phyloP scores from a whole-genome alignment of 805 yeast genomes.

The Komagataella populi region DNA sequence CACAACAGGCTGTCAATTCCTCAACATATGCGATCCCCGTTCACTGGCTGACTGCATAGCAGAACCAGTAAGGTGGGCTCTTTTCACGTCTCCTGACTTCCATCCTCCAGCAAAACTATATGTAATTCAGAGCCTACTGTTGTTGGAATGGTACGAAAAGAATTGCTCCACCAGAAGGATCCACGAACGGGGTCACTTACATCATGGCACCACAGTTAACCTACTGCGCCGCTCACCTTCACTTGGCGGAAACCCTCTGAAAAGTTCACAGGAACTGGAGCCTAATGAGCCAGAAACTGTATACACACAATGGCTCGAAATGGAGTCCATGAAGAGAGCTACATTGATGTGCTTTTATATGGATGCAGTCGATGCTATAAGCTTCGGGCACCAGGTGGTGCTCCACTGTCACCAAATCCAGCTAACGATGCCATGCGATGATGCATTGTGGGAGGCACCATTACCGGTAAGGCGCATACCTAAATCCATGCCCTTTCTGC shows the following conservation, averaged over 20 bases:
- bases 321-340: slow-evolving; percentile 64
- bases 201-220: slow-evolving; percentile 50
- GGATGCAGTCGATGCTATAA: slow-evolving; percentile 67
- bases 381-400: slow-evolving; percentile 61
- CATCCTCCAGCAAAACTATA: slow-evolving; percentile 67
- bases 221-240: slow-evolving; percentile 5
- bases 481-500: slow-evolving; percentile 32
- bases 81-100: slow-evolving; percentile 61
- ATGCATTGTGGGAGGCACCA: slow-evolving; percentile 35
- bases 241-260: slow-evolving; percentile 6
- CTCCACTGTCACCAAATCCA: slow-evolving; percentile 47
- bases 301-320: slow-evolving; percentile 63
- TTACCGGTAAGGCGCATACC: background rate
- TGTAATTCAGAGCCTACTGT: slow-evolving; percentile 59
- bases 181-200: slow-evolving; percentile 76
- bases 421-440: slow-evolving; percentile 49
- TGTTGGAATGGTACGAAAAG: slow-evolving; percentile 74
- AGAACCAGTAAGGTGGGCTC: slow-evolving; percentile 49
- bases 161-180: slow-evolving; percentile 50
- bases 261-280: slow-evolving; percentile 14
- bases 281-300: slow-evolving; percentile 12
- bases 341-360: slow-evolving; percentile 73
- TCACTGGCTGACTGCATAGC: slow-evolving; percentile 33
- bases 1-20: background rate
- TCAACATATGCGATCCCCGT: slow-evolving; percentile 12